phyloP scores from a whole-genome alignment of 2,329 filamentous ascomycete genomes.

The Decorospora gaudefroyi region DNA sequence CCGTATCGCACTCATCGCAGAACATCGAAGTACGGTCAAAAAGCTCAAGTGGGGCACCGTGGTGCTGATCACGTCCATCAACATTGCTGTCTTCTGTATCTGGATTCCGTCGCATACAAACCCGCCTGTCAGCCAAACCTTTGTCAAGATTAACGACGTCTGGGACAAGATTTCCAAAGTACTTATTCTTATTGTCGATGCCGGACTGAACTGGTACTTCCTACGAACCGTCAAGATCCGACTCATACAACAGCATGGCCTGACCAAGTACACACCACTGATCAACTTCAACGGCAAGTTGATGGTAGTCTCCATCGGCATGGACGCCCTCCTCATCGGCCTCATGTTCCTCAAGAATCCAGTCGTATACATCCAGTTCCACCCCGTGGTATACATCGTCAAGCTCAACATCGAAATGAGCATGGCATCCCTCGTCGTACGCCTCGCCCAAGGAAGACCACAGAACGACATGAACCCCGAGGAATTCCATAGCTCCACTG shows the following conservation, averaged over 20 bases:
- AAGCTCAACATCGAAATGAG: slow-evolving; percentile 54
- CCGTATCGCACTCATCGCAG: slow-evolving; percentile 56
- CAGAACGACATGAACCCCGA: slow-evolving; percentile 36
- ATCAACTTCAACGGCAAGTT: slow-evolving; percentile 51
- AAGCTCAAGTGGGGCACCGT: slow-evolving; percentile 56
- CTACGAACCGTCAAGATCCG: slow-evolving; percentile 49
- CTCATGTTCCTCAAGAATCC: slow-evolving; percentile 48
- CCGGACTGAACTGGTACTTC: slow-evolving; percentile 59
- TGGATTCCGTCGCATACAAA: slow-evolving; percentile 57
- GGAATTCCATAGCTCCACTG: slow-evolving; percentile 23
- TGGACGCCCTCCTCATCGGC: slow-evolving; percentile 50
- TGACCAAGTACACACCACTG: slow-evolving; percentile 50
- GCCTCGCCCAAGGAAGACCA: slow-evolving; percentile 38
- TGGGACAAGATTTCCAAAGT: slow-evolving; percentile 61
- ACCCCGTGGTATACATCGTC: slow-evolving; percentile 51
- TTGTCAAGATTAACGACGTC: slow-evolving; percentile 54
- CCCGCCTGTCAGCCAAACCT: slow-evolving; percentile 43
- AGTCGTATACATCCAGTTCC: slow-evolving; percentile 50
- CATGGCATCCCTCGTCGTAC: slow-evolving; percentile 51
- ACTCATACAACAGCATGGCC: slow-evolving; percentile 47
- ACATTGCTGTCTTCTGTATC: slow-evolving; percentile 59
- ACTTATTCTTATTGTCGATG: slow-evolving; percentile 58
- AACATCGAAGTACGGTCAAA: slow-evolving; percentile 46
- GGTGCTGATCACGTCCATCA: slow-evolving; percentile 54
- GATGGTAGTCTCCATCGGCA: slow-evolving; percentile 48